Base-by-base conservation (phyloP, 1,139 yeast genomes). In the Candida sojae region DNA sequence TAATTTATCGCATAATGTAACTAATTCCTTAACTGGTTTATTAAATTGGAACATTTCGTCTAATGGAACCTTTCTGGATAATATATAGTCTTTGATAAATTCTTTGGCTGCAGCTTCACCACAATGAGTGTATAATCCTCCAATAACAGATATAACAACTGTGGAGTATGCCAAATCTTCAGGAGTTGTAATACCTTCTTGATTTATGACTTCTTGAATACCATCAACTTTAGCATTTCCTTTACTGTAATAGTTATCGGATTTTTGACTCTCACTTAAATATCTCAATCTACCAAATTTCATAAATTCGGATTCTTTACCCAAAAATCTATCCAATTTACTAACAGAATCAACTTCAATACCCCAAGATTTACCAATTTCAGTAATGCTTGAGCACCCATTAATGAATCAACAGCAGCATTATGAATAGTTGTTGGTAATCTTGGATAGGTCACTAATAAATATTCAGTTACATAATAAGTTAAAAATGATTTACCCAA, bases 11-110 rank as follows among this genome's bases (percentile, higher is more conserved):
- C 97, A 85, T 46, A 95, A 73, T 53, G 84, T 80, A 2, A 91
- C 81, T 53, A 93, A 77, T 64, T 92, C 96, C 64, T 95, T 80
- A 21, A 95, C 87, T 43, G 99, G 97, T 62, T 87, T 86, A 57
- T 80, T 83, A 67, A 93, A 90, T 58, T 82, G 82, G 68, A 93
- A 86, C 81, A 92, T 79, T 49, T 82, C 72, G 36, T 84, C 76
- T 49, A 92, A 73, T 52, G 87, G 89, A 39, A 93, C 68, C 61
- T 89, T 84, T 67, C 96, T 82, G 21, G 96, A 85, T 52, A 92
- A 74, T 42, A 93, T 77, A 62, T 88, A 95, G 57, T 80, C 79
- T 48, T 77, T 66, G 51, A 92, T 86, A 66, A 92, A 92, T 47
- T 73, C 58, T 56, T 83, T 83, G 35, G 91, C 80, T 29, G 73